phyloP scores from a whole-genome alignment of 805 yeast species.

The Starmerella sp. region DNA sequence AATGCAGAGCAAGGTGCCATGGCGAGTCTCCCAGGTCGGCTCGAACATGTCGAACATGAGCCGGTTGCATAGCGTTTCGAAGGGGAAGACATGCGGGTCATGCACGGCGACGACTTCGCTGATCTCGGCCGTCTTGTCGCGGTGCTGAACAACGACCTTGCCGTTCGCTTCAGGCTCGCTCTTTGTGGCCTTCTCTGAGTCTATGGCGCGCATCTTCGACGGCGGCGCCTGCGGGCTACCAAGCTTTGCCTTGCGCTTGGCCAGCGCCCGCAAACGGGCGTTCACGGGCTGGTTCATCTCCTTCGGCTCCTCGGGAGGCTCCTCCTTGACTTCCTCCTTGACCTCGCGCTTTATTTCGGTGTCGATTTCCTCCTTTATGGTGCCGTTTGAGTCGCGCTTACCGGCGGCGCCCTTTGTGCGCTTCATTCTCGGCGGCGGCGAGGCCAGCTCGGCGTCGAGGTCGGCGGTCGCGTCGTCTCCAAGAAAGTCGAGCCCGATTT shows the following conservation, averaged over 20 bases:
- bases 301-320: constrained; percentile 4
- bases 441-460: constrained; percentile 26
- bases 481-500: constrained; percentile 36
- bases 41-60: constrained; percentile 67
- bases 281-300: constrained; percentile 19
- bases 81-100: constrained; percentile 74
- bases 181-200: constrained; percentile 4
- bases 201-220: constrained; percentile 24
- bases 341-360: constrained; percentile 7
- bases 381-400: constrained; percentile 11
- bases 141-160: constrained; percentile 75
- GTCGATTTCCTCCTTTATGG: not conserved
- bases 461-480: constrained; percentile 28
- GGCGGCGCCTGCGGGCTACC: constrained; percentile 22
- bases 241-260: constrained; percentile 77
- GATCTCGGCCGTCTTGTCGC: constrained; percentile 40
- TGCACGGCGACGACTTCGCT: constrained; percentile 62
- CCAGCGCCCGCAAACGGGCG: constrained; percentile 82
- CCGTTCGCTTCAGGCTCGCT: constrained; percentile 26
- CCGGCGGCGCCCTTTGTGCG: not conserved
- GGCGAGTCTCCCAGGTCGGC: constrained; percentile 88
- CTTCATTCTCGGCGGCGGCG: constrained; percentile 14
- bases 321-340: constrained; percentile 12
- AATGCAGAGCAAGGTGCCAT: constrained; percentile 87
- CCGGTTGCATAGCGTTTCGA: constrained; percentile 83